Evolutionary conservation across 306 rosid species (phyloP), one percentile per base, ranked within the genome.

Genomic region (Prunus padus): DNA sequence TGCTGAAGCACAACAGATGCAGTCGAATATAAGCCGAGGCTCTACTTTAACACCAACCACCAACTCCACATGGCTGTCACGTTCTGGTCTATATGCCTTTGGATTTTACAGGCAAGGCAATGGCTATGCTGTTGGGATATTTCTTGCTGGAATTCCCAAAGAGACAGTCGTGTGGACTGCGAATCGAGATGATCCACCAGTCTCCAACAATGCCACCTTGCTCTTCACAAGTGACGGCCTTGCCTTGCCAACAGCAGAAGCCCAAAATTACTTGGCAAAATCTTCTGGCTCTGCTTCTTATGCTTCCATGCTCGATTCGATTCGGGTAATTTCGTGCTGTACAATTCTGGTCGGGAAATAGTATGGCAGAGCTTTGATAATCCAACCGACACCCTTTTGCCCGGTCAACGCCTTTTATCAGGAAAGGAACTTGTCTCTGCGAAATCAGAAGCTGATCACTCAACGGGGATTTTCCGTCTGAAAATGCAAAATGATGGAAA

Each of bases 51-150:
- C 68, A 45, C 77, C 63, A 10, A 42, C 30, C 11, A 49, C 44
- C 19, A 70, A 70, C 71, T 64, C 81, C 40, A 33, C 2, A 5
- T 33, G 40, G 40, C 40, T 33, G 2, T 82, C 82, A 60, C 44
- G 33, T 13, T 82, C 82, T 30, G 77, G 82, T 44, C 68, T 77
- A 16, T 78, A 59, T 56, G 86, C 82, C 74, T 82, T 82, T 33
- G 82, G 86, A 14, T 82, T 33, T 33, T 33, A 33, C 40, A 5
- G 40, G 40, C 40, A 33, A 33, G 40, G 40, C 40, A 33, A 33
- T 5, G 40, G 40, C 40, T 33, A 1, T 33, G 40, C 40, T 33
- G 8, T 33, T 33, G 40, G 40, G 40, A 33, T 33, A 33, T 33
- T 33, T 33, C 40, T 33, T 33, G 8, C 8, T 33, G 40, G 40